A percentile compares a stretch with the other conserved stretches of the same genome.
Evolutionary conservation across 176 grass and related monocot species (phyloP).

Genomic region (Canna indica): DNA sequence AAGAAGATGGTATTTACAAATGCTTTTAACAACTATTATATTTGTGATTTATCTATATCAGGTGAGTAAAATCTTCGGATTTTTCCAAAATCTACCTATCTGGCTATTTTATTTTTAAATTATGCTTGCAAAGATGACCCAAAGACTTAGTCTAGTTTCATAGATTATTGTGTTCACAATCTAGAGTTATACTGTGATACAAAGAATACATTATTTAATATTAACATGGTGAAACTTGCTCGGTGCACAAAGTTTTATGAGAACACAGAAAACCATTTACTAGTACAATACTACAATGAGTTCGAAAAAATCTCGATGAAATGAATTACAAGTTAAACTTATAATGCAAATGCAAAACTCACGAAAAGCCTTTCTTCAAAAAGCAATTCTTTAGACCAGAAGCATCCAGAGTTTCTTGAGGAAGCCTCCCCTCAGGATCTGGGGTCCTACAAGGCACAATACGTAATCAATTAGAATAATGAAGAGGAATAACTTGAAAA

Average conservation of each 20-base stretch:
- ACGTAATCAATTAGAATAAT: conserved; percentile 19
- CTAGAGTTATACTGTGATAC: background rate
- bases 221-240: too few species aligned
- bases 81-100: background rate
- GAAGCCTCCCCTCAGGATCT: conserved; percentile 75
- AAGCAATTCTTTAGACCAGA: conserved; percentile 57
- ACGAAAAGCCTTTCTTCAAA: conserved; percentile 71
- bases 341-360: conserved; percentile 36
- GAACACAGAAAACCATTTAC: too few species aligned
- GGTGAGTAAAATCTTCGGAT: background rate
- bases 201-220: too few species aligned
- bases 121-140: background rate
- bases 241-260: too few species aligned
- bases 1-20: background rate
- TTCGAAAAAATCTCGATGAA: too few species aligned
- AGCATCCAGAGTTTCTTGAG: conserved; percentile 76
- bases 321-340: background rate
- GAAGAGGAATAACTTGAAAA: background rate
- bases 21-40: background rate
- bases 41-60: background rate
- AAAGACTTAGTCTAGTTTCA: background rate
- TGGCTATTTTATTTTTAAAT: background rate
- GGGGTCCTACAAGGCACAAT: conserved; percentile 33
- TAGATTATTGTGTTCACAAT: background rate
- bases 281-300: too few species aligned